Conservation (phyloP, 2,329 filamentous ascomycete genomes). For the Meredithiella fracta region DNA sequence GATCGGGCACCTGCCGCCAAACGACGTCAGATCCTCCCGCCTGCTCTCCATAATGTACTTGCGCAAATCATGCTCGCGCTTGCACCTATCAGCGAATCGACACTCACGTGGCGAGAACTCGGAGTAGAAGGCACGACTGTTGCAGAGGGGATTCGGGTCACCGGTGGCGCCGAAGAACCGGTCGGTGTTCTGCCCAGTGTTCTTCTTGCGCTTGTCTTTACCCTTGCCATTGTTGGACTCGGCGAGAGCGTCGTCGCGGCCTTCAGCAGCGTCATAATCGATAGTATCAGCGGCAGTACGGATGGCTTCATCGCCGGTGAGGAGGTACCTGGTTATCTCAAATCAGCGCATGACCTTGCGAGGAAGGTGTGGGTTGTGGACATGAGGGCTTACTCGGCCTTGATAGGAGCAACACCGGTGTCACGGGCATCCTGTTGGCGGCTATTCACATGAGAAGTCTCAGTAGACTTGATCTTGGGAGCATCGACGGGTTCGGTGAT, state of each 20-base stretch:
- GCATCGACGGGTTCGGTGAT: constrained; percentile 1
- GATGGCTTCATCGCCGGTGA: constrained; percentile 37
- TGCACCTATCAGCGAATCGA: constrained; percentile 64
- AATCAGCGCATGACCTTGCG: background rate
- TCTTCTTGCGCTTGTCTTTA: constrained; percentile 30
- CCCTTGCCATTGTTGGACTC: constrained; percentile 27
- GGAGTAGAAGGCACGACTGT: constrained; percentile 49
- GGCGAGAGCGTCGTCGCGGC: constrained; percentile 27
- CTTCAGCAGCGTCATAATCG: constrained; percentile 20
- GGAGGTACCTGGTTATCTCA: constrained; percentile 21
- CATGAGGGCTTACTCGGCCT: constrained; percentile 23
- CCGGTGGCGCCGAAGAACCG: constrained; percentile 66
- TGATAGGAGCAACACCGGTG: constrained; percentile 21
- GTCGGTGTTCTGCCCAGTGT: constrained; percentile 58
- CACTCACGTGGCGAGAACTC: constrained; percentile 75
- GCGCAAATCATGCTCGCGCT: constrained; percentile 66
- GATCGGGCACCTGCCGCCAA: constrained; percentile 65
- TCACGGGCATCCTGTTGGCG: constrained; percentile 19
- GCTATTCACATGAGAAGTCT: constrained; percentile 31
- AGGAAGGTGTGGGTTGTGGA: constrained; percentile 3
- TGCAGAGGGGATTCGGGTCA: constrained; percentile 64
- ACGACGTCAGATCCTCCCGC: constrained; percentile 61
- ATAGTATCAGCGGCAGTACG: constrained; percentile 25
- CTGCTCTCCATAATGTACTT: constrained; percentile 62
- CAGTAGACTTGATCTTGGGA: constrained; percentile 14